Evolutionary conservation across 331 rosid genomes (phyloP).

Genomic region (Telfairia occidentalis): DNA sequence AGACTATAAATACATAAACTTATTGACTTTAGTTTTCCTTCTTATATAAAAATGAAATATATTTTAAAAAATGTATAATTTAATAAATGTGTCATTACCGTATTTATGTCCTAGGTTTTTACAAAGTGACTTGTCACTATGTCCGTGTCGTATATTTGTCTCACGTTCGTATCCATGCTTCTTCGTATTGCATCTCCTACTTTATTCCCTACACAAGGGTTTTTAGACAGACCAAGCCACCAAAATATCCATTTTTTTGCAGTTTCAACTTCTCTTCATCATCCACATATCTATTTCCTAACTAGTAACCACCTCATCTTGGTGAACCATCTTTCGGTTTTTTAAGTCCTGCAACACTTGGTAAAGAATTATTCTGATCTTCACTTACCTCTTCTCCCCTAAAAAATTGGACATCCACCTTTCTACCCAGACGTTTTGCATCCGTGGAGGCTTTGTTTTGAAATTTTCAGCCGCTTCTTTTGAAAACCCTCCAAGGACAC

Average conservation of each 20-base stretch:
- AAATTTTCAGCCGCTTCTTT: not conserved
- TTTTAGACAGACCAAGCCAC: too few species aligned
- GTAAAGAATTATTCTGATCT: not conserved
- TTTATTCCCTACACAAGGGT: too few species aligned
- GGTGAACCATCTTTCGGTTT: not conserved
- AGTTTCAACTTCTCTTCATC: not conserved
- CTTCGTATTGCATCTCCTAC: too few species aligned
- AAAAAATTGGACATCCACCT: too few species aligned
- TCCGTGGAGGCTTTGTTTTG: not conserved
- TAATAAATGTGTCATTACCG: not conserved
- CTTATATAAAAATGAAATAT: not conserved
- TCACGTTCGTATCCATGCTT: not conserved
- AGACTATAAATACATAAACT: too few species aligned
- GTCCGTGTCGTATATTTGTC: not conserved
- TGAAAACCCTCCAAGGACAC: not conserved
- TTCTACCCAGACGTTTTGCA: too few species aligned
- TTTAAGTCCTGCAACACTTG: not conserved
- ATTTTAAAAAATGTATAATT: not conserved
- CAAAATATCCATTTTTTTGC: not conserved
- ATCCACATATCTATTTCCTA: not conserved
- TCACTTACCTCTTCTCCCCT: too few species aligned
- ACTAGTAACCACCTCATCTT: not conserved
- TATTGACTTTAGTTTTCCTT: not conserved
- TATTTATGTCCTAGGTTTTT: not conserved
- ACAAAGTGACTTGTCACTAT: not conserved